These are phyloP conservation scores for Draba incana DNA, from an alignment of 345 rosid species.

Conservation along the genomic window DNA sequence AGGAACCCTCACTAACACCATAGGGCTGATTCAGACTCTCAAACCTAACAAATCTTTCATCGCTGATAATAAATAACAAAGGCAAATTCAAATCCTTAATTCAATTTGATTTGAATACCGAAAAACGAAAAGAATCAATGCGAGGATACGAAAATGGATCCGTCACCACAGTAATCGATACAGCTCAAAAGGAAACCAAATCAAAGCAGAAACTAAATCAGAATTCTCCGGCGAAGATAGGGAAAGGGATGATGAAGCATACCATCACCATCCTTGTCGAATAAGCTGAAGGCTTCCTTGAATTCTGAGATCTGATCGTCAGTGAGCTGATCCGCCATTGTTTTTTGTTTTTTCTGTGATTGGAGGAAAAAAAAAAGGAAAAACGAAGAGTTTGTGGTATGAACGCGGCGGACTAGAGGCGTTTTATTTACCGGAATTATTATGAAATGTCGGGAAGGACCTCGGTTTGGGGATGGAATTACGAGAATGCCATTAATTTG, in stretches of 20 bases:
- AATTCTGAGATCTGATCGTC: slow-evolving; percentile 87
- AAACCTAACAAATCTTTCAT: too few species aligned
- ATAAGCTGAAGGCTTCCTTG: slow-evolving; percentile 81
- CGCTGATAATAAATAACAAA: too few species aligned
- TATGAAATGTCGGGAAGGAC: background rate
- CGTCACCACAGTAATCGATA: too few species aligned
- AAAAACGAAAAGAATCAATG: too few species aligned
- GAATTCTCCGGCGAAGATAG: background rate
- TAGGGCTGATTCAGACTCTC: too few species aligned
- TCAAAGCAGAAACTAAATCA: background rate
- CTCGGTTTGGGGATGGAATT: background rate
- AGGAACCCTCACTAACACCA: too few species aligned
- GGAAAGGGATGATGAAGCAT: background rate
- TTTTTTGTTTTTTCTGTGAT: background rate
- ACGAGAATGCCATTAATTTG: slow-evolving; percentile 26
- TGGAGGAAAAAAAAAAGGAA: too few species aligned
- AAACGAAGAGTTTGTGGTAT: too few species aligned
- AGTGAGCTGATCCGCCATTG: slow-evolving; percentile 81
- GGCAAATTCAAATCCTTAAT: too few species aligned
- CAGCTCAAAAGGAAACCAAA: too few species aligned
- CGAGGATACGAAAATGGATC: too few species aligned
- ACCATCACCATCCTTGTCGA: slow-evolving; percentile 93
- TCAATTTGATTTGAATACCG: too few species aligned
- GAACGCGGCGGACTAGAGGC: slow-evolving; percentile 10
- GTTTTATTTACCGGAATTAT: slow-evolving; percentile 21